Base-by-base conservation (phyloP, 768 basidiomycete genomes). In the Pulveroboletus sp. region DNA sequence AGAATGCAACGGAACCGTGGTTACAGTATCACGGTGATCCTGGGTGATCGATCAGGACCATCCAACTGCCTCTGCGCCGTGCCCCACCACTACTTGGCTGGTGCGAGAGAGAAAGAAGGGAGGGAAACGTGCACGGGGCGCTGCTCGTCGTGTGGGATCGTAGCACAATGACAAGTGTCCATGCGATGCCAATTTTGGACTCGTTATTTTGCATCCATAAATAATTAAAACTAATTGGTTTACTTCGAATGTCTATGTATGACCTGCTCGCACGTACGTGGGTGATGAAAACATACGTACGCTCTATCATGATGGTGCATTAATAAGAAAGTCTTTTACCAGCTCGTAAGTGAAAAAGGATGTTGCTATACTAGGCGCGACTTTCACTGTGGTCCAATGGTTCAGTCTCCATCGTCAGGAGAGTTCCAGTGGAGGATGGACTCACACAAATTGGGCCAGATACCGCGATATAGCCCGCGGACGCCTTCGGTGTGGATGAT, bases 381-480 rank as follows among this genome's bases (percentile, higher is more conserved):
- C 90, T 66, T 93, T 92, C 53, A 93, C 89, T 91, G 66, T 51
- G 39, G 43, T 42, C 38, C 48, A 44, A 55, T 57, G 24, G 55
- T 47, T 36, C 49, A 45, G 49, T 36, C 18, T 43, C 37, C 46
- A 38, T 45, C 41, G 37, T 32, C 52, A 55, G 7, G 35, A 38
- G 42, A 26, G 50, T 45, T 47, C 39, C 43, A 41, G 39, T 14
- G 6, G 21, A 15, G 35, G 32, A 47, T 48, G 51, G 51, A 57
- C 89, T 71, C 69, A 91, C 90, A 77, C 46, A 93, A 70, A 67
- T 93, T 93, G 10, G 89, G 89, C 91, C 90, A 93, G 27, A 93
- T 71, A 7, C 91, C 91, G 52, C 88, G 75, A 71, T 94, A 94
- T 59, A 94, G 65, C 36, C 91, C 91, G 39, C 63, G 66, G 10